Conservation (phyloP, 202 grass and related monocot species). For the Bolboschoenoplectus hybrid region DNA sequence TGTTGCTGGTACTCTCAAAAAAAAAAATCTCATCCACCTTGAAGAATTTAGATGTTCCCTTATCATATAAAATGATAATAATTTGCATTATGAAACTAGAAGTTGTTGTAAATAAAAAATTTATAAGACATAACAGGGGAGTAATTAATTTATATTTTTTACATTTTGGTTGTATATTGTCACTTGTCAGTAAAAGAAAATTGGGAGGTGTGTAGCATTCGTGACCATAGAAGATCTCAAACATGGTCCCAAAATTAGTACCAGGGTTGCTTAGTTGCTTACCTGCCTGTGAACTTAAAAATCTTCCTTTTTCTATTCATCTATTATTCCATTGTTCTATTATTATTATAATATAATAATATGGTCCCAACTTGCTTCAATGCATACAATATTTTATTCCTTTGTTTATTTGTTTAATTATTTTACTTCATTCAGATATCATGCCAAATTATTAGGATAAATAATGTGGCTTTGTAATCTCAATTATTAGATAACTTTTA, state of each 20-base stretch:
- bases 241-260: neutral
- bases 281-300: neutral
- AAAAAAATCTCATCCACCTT: neutral
- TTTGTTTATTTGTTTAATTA: slow-evolving; percentile 11
- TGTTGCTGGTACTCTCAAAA: neutral
- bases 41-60: neutral
- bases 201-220: neutral
- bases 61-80: neutral
- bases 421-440: slow-evolving; percentile 17
- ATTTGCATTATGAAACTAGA: neutral
- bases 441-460: slow-evolving; percentile 15
- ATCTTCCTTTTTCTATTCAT: neutral
- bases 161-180: neutral
- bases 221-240: slow-evolving; percentile 4
- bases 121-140: neutral
- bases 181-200: neutral
- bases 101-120: neutral
- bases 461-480: neutral
- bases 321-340: neutral
- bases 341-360: neutral
- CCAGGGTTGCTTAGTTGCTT: slow-evolving; percentile 27
- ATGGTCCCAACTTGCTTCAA: slow-evolving; percentile 16
- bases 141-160: neutral
- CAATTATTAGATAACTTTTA: neutral
- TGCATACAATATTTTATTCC: neutral